Percentiles rank a stretch among this genome's conserved stretches.
Conservation (phyloP, 2,329 filamentous ascomycete genomes). For the Aspergillus transmontanensis region DNA sequence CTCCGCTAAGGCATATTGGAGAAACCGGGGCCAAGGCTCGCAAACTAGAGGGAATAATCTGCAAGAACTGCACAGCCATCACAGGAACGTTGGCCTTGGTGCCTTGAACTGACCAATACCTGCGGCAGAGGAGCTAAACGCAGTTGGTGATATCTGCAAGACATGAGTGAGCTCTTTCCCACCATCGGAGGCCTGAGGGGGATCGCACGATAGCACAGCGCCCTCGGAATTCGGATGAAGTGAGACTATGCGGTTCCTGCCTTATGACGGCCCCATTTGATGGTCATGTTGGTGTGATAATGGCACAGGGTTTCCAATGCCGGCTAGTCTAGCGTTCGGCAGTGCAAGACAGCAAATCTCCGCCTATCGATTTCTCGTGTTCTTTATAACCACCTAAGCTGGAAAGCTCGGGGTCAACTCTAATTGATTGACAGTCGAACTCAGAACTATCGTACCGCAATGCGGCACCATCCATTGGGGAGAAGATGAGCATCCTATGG, state of each 20-base stretch:
- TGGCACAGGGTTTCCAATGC: conserved; percentile 11
- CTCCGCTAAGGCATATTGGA: conserved; percentile 16
- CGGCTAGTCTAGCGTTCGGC: conserved; percentile 14
- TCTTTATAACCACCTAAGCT: conserved; percentile 6
- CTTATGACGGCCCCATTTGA: conserved; percentile 8
- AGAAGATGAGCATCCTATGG: conserved; percentile 7
- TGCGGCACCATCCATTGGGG: conserved; percentile 12
- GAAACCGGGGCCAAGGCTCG: conserved; percentile 6
- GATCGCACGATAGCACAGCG: conserved; percentile 1
- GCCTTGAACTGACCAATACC: conserved; percentile 20
- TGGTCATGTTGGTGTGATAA: conserved; percentile 13
- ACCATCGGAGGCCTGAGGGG: not conserved
- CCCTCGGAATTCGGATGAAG: not conserved
- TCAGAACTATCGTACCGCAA: conserved; percentile 14
- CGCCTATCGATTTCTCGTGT: conserved; percentile 24
- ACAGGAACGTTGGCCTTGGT: conserved; percentile 18
- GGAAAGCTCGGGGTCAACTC: conserved; percentile 6
- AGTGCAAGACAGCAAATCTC: conserved; percentile 13
- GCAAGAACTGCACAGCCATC: conserved; percentile 27
- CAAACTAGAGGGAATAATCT: conserved; percentile 19
- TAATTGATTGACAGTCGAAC: conserved; percentile 8
- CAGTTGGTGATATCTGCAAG: conserved; percentile 33
- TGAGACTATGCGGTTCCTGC: conserved; percentile 1
- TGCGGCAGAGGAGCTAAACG: conserved; percentile 21
- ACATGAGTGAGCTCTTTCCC: not conserved